Evolutionary conservation across 148 eudicot genomes (phyloP), one percentile per base, ranked within the genome.

Genomic region (Agrostemma githago): DNA sequence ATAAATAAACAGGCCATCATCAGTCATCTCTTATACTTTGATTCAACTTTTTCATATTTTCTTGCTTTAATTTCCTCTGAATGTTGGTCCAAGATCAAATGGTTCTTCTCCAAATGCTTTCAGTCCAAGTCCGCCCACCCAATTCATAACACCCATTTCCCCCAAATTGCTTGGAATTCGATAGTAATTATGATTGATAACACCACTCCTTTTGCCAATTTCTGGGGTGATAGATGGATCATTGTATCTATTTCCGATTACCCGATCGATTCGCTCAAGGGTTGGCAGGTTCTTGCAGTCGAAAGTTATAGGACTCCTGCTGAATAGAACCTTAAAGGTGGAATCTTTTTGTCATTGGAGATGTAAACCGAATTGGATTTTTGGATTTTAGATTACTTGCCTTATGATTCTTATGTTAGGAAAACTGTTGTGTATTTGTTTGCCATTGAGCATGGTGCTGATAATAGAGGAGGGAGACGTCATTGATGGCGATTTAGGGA

Each of bases 381-480:
- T 77, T 79, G 96, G 38, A 87, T 92, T 73, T 78, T 84, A 74
- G 93, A 92, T 76, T 90, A 76, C 80, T 77, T 95, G 83, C 98
- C 98, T 71, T 95, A 84, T 71, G 93, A 89, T 84, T 92, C 97
- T 2, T 92, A 89, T 80, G 90, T 95, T 83, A 89, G 98, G 74
- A 95, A 95, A 72, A 85, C 77, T 68, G 93, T 95, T 78, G 98
- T 96, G 38, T 95, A 95, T 83, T 82, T 95, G 59, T 95, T 95
- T 83, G 98, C 98, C 41, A 95, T 95, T 44, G 97, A 95, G 57
- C 98, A 95, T 72, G 98, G 98, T 75, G 89, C 90, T 12, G 97
- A 95, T 87, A 89, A 90, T 85, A 80, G 98, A 10, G n/a, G n/a
- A n/a, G n/a, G 98, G 96, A 5, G 88, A 92, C 37, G 88, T 95